Conservation (phyloP, 208 protist species). For the Leishmania gerbilli region DNA sequence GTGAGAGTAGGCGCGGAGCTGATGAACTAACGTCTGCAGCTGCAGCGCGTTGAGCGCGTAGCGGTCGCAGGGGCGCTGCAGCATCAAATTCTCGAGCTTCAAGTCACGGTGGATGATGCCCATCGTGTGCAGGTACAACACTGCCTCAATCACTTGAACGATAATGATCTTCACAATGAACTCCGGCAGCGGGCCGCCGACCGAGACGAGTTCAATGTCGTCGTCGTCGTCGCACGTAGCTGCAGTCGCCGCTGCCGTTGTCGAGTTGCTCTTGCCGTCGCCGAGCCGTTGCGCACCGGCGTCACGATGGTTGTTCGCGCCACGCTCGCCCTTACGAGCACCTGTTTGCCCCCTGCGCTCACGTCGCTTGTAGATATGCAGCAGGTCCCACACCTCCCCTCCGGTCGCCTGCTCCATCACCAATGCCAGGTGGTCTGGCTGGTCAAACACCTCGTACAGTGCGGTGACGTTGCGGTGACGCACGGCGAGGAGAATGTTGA, state of each 20-base stretch:
- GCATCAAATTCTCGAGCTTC: slow-evolving; percentile 99
- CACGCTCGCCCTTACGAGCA: neutral
- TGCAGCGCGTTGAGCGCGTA: slow-evolving; percentile 41
- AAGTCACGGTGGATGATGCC: slow-evolving; percentile 99
- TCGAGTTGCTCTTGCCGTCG: too few relatives aligned
- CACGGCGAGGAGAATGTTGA: slow-evolving; percentile 66
- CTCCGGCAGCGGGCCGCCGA: slow-evolving; percentile 55
- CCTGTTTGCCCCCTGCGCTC: neutral
- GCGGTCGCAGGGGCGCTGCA: slow-evolving; percentile 66
- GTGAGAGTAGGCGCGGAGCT: slow-evolving; percentile 21
- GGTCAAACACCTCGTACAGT: slow-evolving; percentile 70
- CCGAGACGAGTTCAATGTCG: slow-evolving; percentile 23
- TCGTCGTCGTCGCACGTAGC: slow-evolving; percentile 5
- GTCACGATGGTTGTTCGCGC: too few relatives aligned
- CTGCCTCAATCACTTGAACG: slow-evolving; percentile 56
- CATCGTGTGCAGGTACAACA: slow-evolving; percentile 90
- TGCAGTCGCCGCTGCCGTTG: slow-evolving; percentile 13
- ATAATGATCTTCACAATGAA: slow-evolving; percentile 68
- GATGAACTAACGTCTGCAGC: slow-evolving; percentile 42
- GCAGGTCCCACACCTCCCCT: slow-evolving; percentile 56
- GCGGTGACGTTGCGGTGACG: slow-evolving; percentile 63
- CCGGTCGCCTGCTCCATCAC: slow-evolving; percentile 83
- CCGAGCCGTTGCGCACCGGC: neutral
- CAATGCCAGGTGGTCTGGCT: slow-evolving; percentile 47
- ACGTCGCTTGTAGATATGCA: slow-evolving; percentile 35